Conservation (phyloP, 2,329 filamentous ascomycete genomes). For the Tolypocladium tundrense region DNA sequence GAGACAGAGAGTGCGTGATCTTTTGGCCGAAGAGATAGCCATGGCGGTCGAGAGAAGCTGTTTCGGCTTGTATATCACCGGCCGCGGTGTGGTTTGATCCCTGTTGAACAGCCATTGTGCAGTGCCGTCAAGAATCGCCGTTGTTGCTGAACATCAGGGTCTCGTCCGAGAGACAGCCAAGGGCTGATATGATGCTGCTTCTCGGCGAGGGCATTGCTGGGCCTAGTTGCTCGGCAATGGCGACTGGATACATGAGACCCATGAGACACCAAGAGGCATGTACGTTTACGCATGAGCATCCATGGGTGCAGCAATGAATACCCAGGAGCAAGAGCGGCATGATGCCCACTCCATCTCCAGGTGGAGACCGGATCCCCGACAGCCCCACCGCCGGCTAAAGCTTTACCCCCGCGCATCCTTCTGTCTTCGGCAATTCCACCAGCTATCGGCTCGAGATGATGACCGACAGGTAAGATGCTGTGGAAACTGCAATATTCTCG, state of each 20-base stretch:
- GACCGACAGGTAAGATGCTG: neutral
- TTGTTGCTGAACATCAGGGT: neutral
- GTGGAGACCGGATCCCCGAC: neutral
- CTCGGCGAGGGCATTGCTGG: neutral
- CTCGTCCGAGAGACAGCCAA: neutral
- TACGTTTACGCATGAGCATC: neutral
- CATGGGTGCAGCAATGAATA: neutral
- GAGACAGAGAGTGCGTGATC: slow-evolving; percentile 44
- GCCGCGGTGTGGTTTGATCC: neutral
- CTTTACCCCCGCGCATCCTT: neutral
- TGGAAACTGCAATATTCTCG: neutral
- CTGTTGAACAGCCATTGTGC: neutral
- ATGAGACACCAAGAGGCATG: neutral
- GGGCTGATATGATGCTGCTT: neutral
- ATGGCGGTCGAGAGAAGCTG: slow-evolving; percentile 28
- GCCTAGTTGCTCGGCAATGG: neutral
- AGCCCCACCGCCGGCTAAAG: neutral
- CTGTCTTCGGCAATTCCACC: neutral
- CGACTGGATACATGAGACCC: neutral
- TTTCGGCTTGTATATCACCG: slow-evolving; percentile 2
- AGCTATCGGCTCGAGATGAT: neutral
- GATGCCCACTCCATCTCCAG: neutral
- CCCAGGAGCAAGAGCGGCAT: neutral
- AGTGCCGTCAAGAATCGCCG: neutral
- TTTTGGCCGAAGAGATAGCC: slow-evolving; percentile 50